phyloP scores from a whole-genome alignment of 805 yeast genomes.

The Brettanomyces naardenensis region DNA sequence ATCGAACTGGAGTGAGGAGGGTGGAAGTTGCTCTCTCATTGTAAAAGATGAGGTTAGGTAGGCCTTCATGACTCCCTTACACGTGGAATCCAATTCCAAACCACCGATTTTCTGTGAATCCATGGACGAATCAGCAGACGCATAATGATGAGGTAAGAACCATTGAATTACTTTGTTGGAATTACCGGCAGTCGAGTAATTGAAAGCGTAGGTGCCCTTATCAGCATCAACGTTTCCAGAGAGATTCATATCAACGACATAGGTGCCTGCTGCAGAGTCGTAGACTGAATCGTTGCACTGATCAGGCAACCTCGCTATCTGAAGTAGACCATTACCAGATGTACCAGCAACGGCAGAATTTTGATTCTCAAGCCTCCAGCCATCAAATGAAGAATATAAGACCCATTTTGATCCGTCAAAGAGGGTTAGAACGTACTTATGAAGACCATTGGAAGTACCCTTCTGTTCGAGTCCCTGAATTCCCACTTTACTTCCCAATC shows the following conservation, averaged over 20 bases:
- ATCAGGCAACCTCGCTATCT: slow-evolving; percentile 37
- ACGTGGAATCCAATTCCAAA: slow-evolving; percentile 39
- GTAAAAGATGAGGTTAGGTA: slow-evolving; percentile 28
- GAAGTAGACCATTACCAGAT: slow-evolving; percentile 33
- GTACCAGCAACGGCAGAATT: slow-evolving; percentile 29
- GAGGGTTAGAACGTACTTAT: slow-evolving; percentile 48
- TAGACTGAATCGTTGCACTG: slow-evolving; percentile 32
- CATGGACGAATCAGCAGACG: slow-evolving; percentile 23
- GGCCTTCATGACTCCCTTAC: slow-evolving; percentile 46
- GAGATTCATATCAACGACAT: slow-evolving; percentile 38
- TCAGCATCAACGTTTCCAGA: slow-evolving; percentile 29
- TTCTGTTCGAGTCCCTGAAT: slow-evolving; percentile 39
- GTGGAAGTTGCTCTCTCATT: slow-evolving; percentile 24
- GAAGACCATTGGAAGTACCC: slow-evolving; percentile 31
- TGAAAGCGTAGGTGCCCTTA: slow-evolving; percentile 33
- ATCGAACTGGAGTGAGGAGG: slow-evolving; percentile 32
- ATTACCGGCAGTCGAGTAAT: slow-evolving; percentile 24
- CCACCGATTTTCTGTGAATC: slow-evolving; percentile 16
- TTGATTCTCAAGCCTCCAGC: slow-evolving; percentile 14
- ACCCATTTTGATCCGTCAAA: slow-evolving; percentile 57
- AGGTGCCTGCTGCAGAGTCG: slow-evolving; percentile 65
- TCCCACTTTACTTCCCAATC: slow-evolving; percentile 57
- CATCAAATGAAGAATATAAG: slow-evolving; percentile 35
- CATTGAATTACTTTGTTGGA: slow-evolving; percentile 29
- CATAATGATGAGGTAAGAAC: slow-evolving; percentile 48